Percentiles rank a stretch among this genome's conserved stretches.
Conservation (phyloP, 2,329 filamentous ascomycete genomes). For the Hawksworthiomyces lignivorus region DNA sequence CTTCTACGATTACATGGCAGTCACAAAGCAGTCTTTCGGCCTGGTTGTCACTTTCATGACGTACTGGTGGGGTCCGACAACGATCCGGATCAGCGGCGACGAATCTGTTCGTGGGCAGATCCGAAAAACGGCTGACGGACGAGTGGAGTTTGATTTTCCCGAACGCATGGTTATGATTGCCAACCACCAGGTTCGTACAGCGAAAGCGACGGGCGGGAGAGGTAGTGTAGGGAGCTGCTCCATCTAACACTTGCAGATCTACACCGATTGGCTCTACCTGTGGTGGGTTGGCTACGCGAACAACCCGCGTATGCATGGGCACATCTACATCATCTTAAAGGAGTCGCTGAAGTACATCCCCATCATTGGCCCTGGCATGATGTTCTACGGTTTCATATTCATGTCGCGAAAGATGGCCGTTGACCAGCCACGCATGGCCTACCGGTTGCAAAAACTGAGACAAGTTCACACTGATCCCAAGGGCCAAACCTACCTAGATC, state of each 20-base stretch:
- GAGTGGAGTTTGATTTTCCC: conserved; percentile 71
- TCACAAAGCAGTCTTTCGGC: conserved; percentile 79
- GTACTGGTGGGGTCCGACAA: conserved; percentile 79
- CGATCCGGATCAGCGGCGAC: conserved; percentile 77
- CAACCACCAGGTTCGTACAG: conserved; percentile 62
- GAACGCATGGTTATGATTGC: conserved; percentile 77
- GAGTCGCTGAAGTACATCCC: conserved; percentile 78
- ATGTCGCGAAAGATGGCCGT: conserved; percentile 82
- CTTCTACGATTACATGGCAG: conserved; percentile 80
- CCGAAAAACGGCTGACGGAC: conserved; percentile 59
- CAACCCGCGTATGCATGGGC: conserved; percentile 67
- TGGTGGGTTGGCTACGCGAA: conserved; percentile 92
- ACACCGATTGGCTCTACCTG: conserved; percentile 86
- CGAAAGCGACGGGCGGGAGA: neutral
- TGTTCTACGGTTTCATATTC: conserved; percentile 86
- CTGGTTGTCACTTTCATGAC: conserved; percentile 72
- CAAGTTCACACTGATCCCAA: conserved; percentile 43
- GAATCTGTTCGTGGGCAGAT: conserved; percentile 71
- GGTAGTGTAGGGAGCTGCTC: neutral
- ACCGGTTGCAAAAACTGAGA: conserved; percentile 65
- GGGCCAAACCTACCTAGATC: conserved; percentile 53
- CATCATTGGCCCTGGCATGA: conserved; percentile 71
- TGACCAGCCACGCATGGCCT: conserved; percentile 67
- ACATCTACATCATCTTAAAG: conserved; percentile 85
- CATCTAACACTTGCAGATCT: conserved; percentile 45